Percentiles rank a stretch among this genome's conserved stretches.
Conservation (phyloP, 2,329 filamentous ascomycete species). For the Scedosporium apiospermum region DNA sequence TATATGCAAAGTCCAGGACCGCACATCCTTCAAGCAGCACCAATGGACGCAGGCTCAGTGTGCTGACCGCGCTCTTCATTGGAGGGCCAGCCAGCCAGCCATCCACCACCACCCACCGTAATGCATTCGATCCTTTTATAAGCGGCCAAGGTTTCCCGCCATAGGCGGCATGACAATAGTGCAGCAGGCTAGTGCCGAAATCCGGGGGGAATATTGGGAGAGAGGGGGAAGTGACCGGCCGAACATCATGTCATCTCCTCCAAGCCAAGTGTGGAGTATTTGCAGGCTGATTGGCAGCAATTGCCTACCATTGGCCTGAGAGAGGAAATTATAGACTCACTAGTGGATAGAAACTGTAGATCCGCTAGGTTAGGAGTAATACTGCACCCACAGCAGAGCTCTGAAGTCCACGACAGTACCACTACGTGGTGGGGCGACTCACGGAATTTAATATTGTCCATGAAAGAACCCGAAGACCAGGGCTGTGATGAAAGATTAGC, state of each 20-base stretch:
- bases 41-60: not conserved
- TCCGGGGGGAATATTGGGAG: not conserved
- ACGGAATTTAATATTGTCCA: not conserved
- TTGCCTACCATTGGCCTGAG: not conserved
- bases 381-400: no score
- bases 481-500: not conserved
- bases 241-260: not conserved
- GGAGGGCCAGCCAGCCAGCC: not conserved
- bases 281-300: not conserved
- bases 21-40: not conserved
- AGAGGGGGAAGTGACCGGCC: not conserved
- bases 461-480: not conserved
- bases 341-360: not conserved
- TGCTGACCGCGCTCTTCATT: not conserved
- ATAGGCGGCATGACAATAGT: not conserved
- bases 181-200: not conserved
- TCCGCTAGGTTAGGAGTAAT: not conserved
- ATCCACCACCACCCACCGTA: not conserved
- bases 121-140: not conserved
- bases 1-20: no score
- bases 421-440: not conserved
- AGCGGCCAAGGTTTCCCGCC: not conserved
- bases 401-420: not conserved
- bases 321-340: not conserved
- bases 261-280: not conserved